These are phyloP conservation scores for Rasamsonia emersonii DNA, from an alignment of 2,329 filamentous ascomycete species.

Conservation along the genomic window DNA sequence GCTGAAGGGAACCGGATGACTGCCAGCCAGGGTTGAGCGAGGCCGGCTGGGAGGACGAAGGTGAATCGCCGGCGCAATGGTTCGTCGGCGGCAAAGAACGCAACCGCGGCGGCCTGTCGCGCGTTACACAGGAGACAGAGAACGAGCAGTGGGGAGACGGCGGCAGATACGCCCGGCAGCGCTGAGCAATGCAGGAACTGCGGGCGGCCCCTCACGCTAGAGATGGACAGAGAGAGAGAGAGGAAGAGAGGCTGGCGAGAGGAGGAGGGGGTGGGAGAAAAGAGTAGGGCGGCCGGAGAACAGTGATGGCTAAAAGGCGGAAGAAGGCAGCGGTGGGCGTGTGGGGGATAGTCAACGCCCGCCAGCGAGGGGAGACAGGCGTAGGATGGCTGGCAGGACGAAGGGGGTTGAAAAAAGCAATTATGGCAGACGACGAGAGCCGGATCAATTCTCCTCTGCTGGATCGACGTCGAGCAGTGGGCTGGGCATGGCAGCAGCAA, in stretches of 20 bases:
- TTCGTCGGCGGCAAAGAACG: conserved; percentile 2
- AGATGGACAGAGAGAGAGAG: conserved; percentile 1
- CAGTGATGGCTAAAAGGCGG: too few relatives aligned
- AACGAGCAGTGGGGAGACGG: conserved; percentile 3
- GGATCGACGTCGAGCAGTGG: too few relatives aligned
- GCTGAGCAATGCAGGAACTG: conserved; percentile 9
- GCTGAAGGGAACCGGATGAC: neutral
- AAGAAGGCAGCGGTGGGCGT: too few relatives aligned
- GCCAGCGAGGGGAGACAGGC: too few relatives aligned
- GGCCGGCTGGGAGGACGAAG: conserved; percentile 6
- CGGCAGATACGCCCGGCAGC: neutral
- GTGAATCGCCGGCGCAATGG: conserved; percentile 1
- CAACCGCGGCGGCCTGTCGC: conserved; percentile 9
- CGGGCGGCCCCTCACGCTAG: conserved; percentile 3
- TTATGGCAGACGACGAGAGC: too few relatives aligned
- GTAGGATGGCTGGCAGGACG: too few relatives aligned
- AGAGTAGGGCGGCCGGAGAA: too few relatives aligned
- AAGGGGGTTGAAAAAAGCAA: too few relatives aligned
- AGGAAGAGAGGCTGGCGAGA: conserved; percentile 6
- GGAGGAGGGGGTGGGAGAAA: conserved; percentile 6
- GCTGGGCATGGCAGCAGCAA: too few relatives aligned
- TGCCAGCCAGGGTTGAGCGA: conserved; percentile 4
- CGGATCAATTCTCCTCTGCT: too few relatives aligned
- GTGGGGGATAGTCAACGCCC: too few relatives aligned
- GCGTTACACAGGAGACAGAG: conserved; percentile 9